phyloP scores from a whole-genome alignment of 306 rosid genomes.

The Vigna hirtella region DNA sequence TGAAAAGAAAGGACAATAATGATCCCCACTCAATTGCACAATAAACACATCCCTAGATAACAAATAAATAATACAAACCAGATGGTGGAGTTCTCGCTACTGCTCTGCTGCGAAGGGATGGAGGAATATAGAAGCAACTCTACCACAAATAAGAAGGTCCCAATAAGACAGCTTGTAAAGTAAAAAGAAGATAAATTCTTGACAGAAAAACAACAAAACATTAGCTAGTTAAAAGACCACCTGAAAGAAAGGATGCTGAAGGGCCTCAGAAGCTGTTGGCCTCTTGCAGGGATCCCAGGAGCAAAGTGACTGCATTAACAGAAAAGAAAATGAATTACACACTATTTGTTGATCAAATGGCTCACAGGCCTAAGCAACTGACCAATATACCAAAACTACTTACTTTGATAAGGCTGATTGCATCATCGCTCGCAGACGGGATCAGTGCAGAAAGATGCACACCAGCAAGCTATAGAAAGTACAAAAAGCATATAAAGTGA shows the following conservation, averaged over 20 bases:
- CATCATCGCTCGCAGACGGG: slow-evolving; percentile 78
- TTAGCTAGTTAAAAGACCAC: slow-evolving; percentile 45
- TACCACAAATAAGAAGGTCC: slow-evolving; percentile 46
- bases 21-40: slow-evolving; percentile 1
- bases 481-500: slow-evolving; percentile 23
- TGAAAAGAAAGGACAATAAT: slow-evolving; percentile 39
- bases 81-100: slow-evolving; percentile 83
- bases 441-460: slow-evolving; percentile 74
- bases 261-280: slow-evolving; percentile 92
- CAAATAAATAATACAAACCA: slow-evolving; percentile 57
- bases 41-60: neutral
- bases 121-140: slow-evolving; percentile 93
- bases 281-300: slow-evolving; percentile 98
- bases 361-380: neutral
- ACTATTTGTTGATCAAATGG: slow-evolving; percentile 1
- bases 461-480: slow-evolving; percentile 66
- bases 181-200: neutral
- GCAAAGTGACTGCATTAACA: slow-evolving; percentile 74
- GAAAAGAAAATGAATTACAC: neutral
- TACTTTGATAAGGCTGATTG: slow-evolving; percentile 81
- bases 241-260: slow-evolving; percentile 98
- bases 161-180: neutral
- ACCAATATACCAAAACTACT: slow-evolving; percentile 39
- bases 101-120: slow-evolving; percentile 81
- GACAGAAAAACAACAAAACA: neutral